Conservation (phyloP, 306 rosid genomes). For the Quercus robur region DNA sequence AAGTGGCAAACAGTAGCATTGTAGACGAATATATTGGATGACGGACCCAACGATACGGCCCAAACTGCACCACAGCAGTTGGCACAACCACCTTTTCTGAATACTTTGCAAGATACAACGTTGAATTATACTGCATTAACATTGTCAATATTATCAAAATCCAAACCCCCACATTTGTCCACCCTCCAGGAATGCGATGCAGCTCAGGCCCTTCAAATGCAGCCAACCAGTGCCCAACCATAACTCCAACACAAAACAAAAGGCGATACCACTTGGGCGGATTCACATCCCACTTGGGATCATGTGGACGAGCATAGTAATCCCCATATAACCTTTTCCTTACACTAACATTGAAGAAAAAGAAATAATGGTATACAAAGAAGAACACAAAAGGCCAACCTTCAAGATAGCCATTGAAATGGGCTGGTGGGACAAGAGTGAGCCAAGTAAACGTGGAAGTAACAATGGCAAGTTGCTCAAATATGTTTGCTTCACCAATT, state of each 20-base stretch:
- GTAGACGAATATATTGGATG: constrained; percentile 88
- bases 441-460: constrained; percentile 89
- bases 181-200: constrained; percentile 62
- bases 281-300: constrained; percentile 81
- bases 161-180: constrained; percentile 76
- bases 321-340: constrained; percentile 84
- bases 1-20: constrained; percentile 66
- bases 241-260: constrained; percentile 63
- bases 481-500: constrained; percentile 58
- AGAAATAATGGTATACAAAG: constrained; percentile 83
- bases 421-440: constrained; percentile 84
- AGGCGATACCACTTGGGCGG: constrained; percentile 55
- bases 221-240: constrained; percentile 84
- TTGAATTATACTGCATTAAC: constrained; percentile 75
- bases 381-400: constrained; percentile 96
- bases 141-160: constrained; percentile 54
- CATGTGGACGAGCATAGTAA: constrained; percentile 69
- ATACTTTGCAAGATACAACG: constrained; percentile 82
- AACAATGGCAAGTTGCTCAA: constrained; percentile 79
- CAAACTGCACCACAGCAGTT: constrained; percentile 81
- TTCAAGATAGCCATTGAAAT: constrained; percentile 88
- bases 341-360: constrained; percentile 85
- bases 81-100: constrained; percentile 93
- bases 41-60: constrained; percentile 91
- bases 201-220: constrained; percentile 97